Evolutionary conservation across 2,329 filamentous ascomycete genomes (phyloP).

Genomic region (Neonectria faginata): DNA sequence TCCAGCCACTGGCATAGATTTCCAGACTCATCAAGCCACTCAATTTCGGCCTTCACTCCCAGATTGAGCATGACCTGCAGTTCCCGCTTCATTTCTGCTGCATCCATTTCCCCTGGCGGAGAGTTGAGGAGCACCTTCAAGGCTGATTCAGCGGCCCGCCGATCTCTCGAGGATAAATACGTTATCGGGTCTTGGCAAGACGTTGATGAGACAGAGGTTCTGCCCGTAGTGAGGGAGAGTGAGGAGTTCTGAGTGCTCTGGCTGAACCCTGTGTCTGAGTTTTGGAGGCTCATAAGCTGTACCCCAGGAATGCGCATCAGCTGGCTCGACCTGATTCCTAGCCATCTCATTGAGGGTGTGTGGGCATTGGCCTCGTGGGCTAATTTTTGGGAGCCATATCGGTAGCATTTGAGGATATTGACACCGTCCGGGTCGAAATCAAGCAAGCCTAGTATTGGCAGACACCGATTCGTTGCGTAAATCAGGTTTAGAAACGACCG

Average conservation of each 20-base stretch:
- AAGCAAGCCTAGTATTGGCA: slow-evolving; percentile 73
- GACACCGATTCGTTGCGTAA: slow-evolving; percentile 56
- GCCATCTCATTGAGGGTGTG: slow-evolving; percentile 68
- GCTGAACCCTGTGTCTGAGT: not conserved
- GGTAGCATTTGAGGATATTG: slow-evolving; percentile 79
- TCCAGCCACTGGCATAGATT: slow-evolving; percentile 65
- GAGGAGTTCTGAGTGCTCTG: slow-evolving; percentile 26
- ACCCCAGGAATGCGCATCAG: slow-evolving; percentile 42
- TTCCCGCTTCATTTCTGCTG: slow-evolving; percentile 62
- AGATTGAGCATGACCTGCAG: slow-evolving; percentile 80
- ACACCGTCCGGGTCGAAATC: slow-evolving; percentile 85
- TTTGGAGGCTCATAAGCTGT: not conserved
- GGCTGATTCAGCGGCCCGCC: slow-evolving; percentile 66
- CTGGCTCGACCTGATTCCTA: slow-evolving; percentile 68
- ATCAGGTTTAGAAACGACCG: slow-evolving; percentile 71
- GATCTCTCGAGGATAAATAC: slow-evolving; percentile 66
- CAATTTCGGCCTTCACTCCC: slow-evolving; percentile 82
- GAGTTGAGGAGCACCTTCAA: slow-evolving; percentile 57
- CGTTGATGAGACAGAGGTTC: slow-evolving; percentile 42
- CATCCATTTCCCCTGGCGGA: slow-evolving; percentile 45
- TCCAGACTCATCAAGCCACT: slow-evolving; percentile 71
- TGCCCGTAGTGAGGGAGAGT: not conserved
- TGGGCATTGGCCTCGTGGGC: slow-evolving; percentile 67
- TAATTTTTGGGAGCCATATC: slow-evolving; percentile 72
- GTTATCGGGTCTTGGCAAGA: slow-evolving; percentile 45